A percentile compares a stretch with the other conserved stretches of the same genome.
These are phyloP conservation scores for Avicennia marina DNA, from an alignment of 257 asterid species.

Conservation along the genomic window DNA sequence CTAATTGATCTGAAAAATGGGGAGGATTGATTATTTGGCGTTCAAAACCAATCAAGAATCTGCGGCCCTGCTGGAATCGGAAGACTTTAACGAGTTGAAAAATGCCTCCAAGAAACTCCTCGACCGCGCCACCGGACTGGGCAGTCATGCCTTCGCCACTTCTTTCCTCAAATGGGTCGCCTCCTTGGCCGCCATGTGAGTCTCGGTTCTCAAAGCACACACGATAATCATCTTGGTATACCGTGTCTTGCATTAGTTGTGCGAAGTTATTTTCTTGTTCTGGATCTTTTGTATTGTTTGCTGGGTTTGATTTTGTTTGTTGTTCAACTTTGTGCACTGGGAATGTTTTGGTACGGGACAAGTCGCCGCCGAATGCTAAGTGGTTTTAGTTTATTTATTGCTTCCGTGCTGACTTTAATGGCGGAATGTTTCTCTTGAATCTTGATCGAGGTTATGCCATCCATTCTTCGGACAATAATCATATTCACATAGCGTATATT, in stretches of 20 bases:
- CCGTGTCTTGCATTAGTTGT: not conserved
- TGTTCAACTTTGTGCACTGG: too few species aligned
- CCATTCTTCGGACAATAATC: too few species aligned
- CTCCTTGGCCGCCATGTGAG: slow-evolving; percentile 86
- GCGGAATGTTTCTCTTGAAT: too few species aligned
- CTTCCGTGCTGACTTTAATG: too few species aligned
- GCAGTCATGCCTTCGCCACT: slow-evolving; percentile 60
- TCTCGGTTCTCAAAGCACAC: not conserved
- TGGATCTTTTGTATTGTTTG: not conserved
- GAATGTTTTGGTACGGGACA: too few species aligned
- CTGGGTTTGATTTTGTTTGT: not conserved
- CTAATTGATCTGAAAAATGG: too few species aligned
- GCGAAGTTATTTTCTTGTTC: not conserved
- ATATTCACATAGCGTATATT: too few species aligned
- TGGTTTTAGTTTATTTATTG: too few species aligned
- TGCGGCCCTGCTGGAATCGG: slow-evolving; percentile 51
- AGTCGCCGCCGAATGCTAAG: too few species aligned
- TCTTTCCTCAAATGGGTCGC: slow-evolving; percentile 83
- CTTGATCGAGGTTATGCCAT: too few species aligned
- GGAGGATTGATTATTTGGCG: slow-evolving; percentile 56
- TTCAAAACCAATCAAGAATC: slow-evolving; percentile 53
- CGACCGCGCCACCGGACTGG: slow-evolving; percentile 47
- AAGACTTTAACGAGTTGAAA: slow-evolving; percentile 61
- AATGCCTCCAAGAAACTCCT: slow-evolving; percentile 61
- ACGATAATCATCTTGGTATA: not conserved